phyloP scores from a whole-genome alignment of 2,329 filamentous ascomycete genomes.

The Passalora sequoiae region DNA sequence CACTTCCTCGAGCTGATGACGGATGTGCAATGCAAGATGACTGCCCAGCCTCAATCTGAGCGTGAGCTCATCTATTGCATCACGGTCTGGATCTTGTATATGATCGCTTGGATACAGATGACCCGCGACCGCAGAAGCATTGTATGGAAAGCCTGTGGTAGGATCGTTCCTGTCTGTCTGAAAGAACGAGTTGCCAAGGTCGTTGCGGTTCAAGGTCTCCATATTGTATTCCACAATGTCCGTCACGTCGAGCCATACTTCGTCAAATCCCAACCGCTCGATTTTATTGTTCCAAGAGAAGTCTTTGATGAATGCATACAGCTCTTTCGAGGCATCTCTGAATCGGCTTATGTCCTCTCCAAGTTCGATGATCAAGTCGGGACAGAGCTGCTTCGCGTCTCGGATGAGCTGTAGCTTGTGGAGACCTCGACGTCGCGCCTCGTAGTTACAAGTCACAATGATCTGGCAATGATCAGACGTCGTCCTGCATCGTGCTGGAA shows the following conservation, averaged over 20 bases:
- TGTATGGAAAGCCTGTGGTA: conserved; percentile 72
- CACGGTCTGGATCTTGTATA: neutral
- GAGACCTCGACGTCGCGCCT: conserved; percentile 65
- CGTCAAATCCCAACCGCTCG: conserved; percentile 84
- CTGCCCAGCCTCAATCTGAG: conserved; percentile 70
- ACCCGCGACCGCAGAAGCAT: conserved; percentile 65
- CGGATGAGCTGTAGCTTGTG: conserved; percentile 79
- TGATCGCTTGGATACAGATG: conserved; percentile 49
- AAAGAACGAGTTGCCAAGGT: conserved; percentile 69
- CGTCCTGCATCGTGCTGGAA: no score
- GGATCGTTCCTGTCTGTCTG: conserved; percentile 68
- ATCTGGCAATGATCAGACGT: neutral
- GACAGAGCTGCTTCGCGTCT: conserved; percentile 74
- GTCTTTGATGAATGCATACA: conserved; percentile 66
- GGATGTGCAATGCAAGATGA: conserved; percentile 71
- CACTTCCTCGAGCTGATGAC: conserved; percentile 65
- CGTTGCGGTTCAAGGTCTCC: conserved; percentile 61
- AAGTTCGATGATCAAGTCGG: conserved; percentile 77
- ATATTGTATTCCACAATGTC: conserved; percentile 81
- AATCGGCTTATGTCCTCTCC: conserved; percentile 84
- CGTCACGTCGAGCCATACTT: conserved; percentile 76
- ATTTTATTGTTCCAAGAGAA: conserved; percentile 74
- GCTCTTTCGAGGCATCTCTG: conserved; percentile 74
- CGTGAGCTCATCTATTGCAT: conserved; percentile 18
- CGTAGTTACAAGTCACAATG: conserved; percentile 88